A percentile compares a stretch with the other conserved stretches of the same genome.
Conservation (phyloP, 768 basidiomycete species). For the Russula lepida region DNA sequence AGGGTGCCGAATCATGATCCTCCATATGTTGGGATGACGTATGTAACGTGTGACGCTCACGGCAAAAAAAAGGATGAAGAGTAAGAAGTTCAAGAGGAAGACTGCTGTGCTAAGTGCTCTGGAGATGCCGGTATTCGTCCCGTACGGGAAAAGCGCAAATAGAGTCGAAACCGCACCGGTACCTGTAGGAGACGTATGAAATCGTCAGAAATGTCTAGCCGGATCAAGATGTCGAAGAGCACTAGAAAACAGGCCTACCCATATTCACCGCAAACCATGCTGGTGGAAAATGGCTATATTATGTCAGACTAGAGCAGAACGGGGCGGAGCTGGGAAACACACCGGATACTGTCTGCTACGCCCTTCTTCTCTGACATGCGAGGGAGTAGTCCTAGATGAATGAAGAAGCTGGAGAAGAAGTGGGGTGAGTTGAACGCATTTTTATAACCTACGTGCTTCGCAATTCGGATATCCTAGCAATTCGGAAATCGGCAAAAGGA, state of each 20-base stretch:
- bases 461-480: not conserved
- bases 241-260: conserved; percentile 30
- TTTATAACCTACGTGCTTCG: not conserved
- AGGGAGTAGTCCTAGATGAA: too few relatives aligned
- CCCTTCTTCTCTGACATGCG: conserved; percentile 23
- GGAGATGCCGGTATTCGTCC: conserved; percentile 33
- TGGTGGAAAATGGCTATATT: conserved; percentile 41
- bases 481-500: conserved; percentile 6
- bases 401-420: too few relatives aligned
- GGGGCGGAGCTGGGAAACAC: conserved; percentile 1
- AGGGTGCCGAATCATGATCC: conserved; percentile 41
- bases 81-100: conserved; percentile 46
- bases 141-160: conserved; percentile 52
- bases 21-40: conserved; percentile 43
- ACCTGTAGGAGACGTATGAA: conserved; percentile 23
- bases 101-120: conserved; percentile 38
- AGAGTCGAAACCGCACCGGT: conserved; percentile 49
- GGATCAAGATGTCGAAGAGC: not conserved
- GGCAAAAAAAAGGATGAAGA: conserved; percentile 33
- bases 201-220: not conserved
- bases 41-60: conserved; percentile 44
- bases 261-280: conserved; percentile 50
- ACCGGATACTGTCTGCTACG: conserved; percentile 32
- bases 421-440: not conserved
- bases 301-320: not conserved